Percentiles rank a stretch among this genome's conserved stretches.
Conservation (phyloP, 176 grass and related monocot genomes). For the Chrysopogon serrulatus region DNA sequence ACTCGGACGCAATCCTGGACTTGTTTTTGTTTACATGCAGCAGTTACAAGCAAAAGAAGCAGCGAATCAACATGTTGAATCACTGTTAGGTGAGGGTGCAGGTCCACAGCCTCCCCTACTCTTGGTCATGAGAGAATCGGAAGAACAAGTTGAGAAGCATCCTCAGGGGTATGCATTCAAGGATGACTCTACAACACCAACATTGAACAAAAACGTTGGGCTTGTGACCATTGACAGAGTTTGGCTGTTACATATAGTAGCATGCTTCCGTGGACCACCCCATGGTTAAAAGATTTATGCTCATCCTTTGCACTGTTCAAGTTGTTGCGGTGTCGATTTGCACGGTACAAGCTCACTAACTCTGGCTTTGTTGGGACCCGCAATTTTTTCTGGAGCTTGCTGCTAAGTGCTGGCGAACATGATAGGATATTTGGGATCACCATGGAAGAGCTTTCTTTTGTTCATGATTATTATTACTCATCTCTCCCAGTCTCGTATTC, state of each 20-base stretch:
- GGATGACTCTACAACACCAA: background rate
- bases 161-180: background rate
- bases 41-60: background rate
- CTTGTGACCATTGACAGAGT: slow-evolving; percentile 13
- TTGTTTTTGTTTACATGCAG: background rate
- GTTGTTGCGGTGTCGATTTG: slow-evolving; percentile 8
- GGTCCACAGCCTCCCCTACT: slow-evolving; percentile 8
- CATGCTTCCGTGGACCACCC: too few species aligned
- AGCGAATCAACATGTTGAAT: background rate
- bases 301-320: slow-evolving; percentile 11
- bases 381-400: background rate
- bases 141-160: background rate
- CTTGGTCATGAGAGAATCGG: background rate
- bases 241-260: background rate
- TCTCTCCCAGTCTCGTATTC: background rate
- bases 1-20: background rate
- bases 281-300: background rate
- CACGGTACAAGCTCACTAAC: background rate
- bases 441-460: slow-evolving; percentile 7
- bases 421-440: background rate
- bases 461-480: slow-evolving; percentile 17
- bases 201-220: background rate
- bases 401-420: background rate
- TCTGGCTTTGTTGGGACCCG: background rate
- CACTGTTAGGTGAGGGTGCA: too few species aligned